Evolutionary conservation across 1,284 basidiomycete genomes (phyloP).

Genomic region (Tilletia indica): DNA sequence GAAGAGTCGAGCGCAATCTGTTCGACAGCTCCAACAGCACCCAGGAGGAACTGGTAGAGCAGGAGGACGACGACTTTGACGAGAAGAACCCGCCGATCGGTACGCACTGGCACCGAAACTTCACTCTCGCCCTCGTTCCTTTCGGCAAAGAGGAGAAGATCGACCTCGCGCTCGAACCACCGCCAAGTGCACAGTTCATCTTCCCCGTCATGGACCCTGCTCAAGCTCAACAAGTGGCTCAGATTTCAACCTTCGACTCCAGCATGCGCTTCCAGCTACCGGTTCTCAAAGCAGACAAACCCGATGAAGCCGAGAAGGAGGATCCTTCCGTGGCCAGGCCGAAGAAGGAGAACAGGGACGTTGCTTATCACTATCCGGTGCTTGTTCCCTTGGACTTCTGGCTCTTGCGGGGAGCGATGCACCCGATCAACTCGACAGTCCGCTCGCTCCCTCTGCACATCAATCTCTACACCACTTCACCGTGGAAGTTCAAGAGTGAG

Average conservation of each 20-base stretch:
- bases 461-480: conserved; percentile 71
- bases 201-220: conserved; percentile 7
- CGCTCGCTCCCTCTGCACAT: conserved; percentile 71
- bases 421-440: conserved; percentile 54
- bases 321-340: conserved; percentile 15
- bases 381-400: conserved; percentile 95
- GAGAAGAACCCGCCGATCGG: conserved; percentile 57
- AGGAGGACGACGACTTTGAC: neutral
- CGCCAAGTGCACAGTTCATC: conserved; percentile 61
- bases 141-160: conserved; percentile 60
- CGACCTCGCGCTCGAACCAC: conserved; percentile 65
- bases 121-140: conserved; percentile 81
- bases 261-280: conserved; percentile 16
- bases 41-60: conserved; percentile 57
- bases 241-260: neutral
- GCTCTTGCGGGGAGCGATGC: conserved; percentile 51
- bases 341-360: conserved; percentile 61
- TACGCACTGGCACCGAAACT: conserved; percentile 85
- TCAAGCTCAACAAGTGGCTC: conserved; percentile 5
- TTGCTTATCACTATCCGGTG: conserved; percentile 77
- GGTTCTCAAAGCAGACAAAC: conserved; percentile 25
- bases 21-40: conserved; percentile 58
- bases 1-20: conserved; percentile 79
- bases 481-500: conserved; percentile 53
- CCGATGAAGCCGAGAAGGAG: conserved; percentile 16